Evolutionary conservation across 2,329 filamentous ascomycete genomes (phyloP).

Genomic region (Dothideomycetidae sp.): DNA sequence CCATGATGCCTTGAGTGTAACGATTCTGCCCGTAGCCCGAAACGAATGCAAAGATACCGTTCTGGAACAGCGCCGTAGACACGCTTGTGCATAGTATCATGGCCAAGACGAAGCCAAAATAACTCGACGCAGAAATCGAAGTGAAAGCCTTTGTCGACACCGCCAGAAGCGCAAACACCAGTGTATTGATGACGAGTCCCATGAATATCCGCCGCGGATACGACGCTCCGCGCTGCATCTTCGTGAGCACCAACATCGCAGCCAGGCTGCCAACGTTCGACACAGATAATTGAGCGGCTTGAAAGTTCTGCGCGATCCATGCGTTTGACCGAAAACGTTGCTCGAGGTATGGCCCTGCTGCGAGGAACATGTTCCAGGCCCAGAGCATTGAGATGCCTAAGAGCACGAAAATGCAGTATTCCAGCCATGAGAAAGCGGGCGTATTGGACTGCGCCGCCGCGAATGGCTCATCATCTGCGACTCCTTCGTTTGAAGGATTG

Average conservation of each 20-base stretch:
- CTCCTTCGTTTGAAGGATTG: neutral
- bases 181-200: constrained; percentile 63
- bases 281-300: constrained; percentile 75
- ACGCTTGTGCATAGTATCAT: constrained; percentile 70
- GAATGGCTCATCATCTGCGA: constrained; percentile 1
- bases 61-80: constrained; percentile 77
- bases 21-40: constrained; percentile 70
- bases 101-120: constrained; percentile 67
- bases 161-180: constrained; percentile 62
- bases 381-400: constrained; percentile 90
- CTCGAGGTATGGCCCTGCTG: constrained; percentile 86
- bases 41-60: constrained; percentile 85
- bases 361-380: constrained; percentile 99
- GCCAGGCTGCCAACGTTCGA: constrained; percentile 71
- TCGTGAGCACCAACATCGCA: constrained; percentile 62
- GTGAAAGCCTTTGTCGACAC: constrained; percentile 61
- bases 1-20: constrained; percentile 95
- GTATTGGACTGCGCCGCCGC: neutral
- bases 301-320: constrained; percentile 68
- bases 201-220: constrained; percentile 76
- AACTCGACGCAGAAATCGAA: constrained; percentile 45
- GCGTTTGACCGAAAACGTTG: constrained; percentile 57
- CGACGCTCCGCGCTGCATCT: constrained; percentile 66
- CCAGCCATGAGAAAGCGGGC: constrained; percentile 58
- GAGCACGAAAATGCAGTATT: constrained; percentile 73